phyloP scores from a whole-genome alignment of 345 rosid genomes.

The Mallotus nudiflorus region DNA sequence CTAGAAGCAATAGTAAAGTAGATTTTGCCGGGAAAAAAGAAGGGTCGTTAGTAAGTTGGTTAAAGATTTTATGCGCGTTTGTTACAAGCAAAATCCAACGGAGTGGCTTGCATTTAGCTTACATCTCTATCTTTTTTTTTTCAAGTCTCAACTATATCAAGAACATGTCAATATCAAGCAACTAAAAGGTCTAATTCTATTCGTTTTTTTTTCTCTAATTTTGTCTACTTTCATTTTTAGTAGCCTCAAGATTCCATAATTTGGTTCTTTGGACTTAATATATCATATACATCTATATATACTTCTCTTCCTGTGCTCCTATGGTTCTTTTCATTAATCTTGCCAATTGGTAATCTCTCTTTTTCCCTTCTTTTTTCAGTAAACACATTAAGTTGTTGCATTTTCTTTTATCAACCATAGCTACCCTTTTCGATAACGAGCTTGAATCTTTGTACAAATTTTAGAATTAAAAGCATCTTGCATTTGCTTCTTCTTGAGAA shows the following conservation, averaged over 20 bases:
- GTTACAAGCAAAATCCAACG: constrained; percentile 9
- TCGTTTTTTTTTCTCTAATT: neutral
- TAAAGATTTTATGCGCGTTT: constrained; percentile 4
- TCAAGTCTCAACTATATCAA: neutral
- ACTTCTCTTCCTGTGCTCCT: neutral
- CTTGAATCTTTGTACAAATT: neutral
- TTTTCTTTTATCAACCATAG: neutral
- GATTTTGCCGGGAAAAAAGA: constrained; percentile 13
- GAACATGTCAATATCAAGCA: neutral
- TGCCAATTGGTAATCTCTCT: constrained; percentile 7
- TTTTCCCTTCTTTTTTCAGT: neutral
- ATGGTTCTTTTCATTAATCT: constrained; percentile 6
- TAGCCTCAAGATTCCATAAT: neutral
- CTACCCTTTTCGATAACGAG: neutral
- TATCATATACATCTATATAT: neutral
- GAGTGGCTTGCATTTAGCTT: constrained; percentile 32
- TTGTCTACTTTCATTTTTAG: constrained; percentile 5
- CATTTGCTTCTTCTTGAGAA: neutral
- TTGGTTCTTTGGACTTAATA: neutral
- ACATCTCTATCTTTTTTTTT: neutral
- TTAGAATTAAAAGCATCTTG: neutral
- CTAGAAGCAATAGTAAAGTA: neutral
- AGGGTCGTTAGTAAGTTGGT: neutral
- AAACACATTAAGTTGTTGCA: neutral
- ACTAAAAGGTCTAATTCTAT: neutral